Conservation (phyloP, 768 basidiomycete species). For the Leccinellum luteum region DNA sequence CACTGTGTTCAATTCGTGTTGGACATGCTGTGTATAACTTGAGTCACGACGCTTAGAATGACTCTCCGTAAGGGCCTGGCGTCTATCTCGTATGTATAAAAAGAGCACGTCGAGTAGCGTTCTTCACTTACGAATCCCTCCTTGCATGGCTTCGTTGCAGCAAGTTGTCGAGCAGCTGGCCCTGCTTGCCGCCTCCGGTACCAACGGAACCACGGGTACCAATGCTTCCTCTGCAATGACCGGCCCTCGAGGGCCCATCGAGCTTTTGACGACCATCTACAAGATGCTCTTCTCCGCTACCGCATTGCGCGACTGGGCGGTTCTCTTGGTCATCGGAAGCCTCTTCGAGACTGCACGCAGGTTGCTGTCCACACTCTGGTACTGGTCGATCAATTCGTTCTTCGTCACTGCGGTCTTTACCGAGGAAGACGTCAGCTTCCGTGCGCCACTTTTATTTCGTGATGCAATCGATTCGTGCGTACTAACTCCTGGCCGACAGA, state of each 20-base stretch:
- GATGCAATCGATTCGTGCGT: neutral
- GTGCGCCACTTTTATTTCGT: constrained; percentile 36
- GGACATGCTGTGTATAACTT: constrained; percentile 6
- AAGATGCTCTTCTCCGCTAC: constrained; percentile 49
- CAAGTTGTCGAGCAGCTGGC: constrained; percentile 31
- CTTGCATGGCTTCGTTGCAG: constrained; percentile 26
- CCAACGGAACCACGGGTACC: constrained; percentile 12
- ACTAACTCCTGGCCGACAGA: constrained; percentile 33
- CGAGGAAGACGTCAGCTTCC: constrained; percentile 53
- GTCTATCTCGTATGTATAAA: constrained; percentile 12
- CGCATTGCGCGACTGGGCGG: constrained; percentile 60
- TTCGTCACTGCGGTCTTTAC: constrained; percentile 64
- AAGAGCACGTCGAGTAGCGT: neutral
- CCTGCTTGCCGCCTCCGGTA: constrained; percentile 17
- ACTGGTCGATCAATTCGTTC: constrained; percentile 46
- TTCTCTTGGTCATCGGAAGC: constrained; percentile 62
- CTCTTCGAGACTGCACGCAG: constrained; percentile 59
- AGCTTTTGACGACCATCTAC: constrained; percentile 36
- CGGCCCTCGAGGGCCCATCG: constrained; percentile 19
- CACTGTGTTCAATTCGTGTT: neutral
- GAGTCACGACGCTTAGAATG: constrained; percentile 7
- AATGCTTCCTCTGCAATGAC: constrained; percentile 11
- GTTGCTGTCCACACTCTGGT: constrained; percentile 40
- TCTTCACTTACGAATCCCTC: neutral
- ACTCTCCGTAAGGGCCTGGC: neutral